Evolutionary conservation across 2,329 filamentous ascomycete genomes (phyloP).

Genomic region (Ustilaginoidea virens): DNA sequence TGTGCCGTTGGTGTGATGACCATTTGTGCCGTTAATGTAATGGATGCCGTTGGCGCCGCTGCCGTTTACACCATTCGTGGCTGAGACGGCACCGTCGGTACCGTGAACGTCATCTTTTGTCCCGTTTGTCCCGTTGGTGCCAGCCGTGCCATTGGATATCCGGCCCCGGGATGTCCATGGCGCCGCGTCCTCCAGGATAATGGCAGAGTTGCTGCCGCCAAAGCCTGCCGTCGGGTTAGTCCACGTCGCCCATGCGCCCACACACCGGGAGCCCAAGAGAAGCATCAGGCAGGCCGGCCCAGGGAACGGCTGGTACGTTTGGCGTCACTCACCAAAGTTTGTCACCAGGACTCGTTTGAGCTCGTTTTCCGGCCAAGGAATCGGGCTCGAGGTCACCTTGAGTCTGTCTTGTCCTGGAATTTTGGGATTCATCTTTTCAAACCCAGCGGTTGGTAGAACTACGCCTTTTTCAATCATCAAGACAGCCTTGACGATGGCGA

Average conservation of each 20-base stretch:
- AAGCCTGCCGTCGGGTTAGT: conserved; percentile 5
- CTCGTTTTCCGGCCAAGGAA: conserved; percentile 9
- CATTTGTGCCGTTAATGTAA: neutral
- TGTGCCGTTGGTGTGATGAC: conserved; percentile 1
- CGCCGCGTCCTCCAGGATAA: conserved; percentile 6
- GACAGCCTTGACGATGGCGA: conserved; percentile 13
- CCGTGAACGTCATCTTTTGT: neutral
- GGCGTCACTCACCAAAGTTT: conserved; percentile 9
- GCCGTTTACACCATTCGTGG: neutral
- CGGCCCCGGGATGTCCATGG: neutral
- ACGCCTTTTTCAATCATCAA: conserved; percentile 11
- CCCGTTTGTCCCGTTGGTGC: neutral
- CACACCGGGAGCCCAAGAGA: neutral
- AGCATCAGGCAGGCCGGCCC: too few relatives aligned
- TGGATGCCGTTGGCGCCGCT: conserved; percentile 1
- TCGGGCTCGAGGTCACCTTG: conserved; percentile 4
- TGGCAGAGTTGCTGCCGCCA: conserved; percentile 11
- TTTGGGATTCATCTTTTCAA: conserved; percentile 10
- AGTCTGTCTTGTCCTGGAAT: conserved; percentile 4
- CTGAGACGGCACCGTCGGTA: neutral
- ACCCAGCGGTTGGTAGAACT: conserved; percentile 12
- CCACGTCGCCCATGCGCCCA: too few relatives aligned
- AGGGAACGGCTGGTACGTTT: too few relatives aligned
- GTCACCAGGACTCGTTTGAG: conserved; percentile 9
- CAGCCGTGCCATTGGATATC: neutral